Evolutionary conservation across 176 grass and related monocot species (phyloP).

Genomic region (Musa troglodytarum): DNA sequence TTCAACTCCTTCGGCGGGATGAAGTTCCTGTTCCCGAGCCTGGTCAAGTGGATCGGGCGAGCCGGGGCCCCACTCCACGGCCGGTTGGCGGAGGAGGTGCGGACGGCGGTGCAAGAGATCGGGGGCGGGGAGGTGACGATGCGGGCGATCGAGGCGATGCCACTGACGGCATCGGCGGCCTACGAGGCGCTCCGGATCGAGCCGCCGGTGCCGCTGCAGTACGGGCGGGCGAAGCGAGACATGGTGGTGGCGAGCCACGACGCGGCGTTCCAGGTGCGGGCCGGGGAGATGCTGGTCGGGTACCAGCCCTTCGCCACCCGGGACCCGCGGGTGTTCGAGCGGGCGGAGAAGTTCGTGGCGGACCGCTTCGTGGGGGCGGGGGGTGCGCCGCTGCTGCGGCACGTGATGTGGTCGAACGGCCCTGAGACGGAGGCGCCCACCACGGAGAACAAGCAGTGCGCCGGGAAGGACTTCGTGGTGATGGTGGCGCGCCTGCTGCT

Average conservation of each 20-base stretch:
- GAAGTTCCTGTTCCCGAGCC: slow-evolving; percentile 1
- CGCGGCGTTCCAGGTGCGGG: slow-evolving; percentile 14
- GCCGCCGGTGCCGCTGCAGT: slow-evolving; percentile 13
- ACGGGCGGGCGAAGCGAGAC: slow-evolving; percentile 14
- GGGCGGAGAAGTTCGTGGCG: slow-evolving; percentile 10
- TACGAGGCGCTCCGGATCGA: slow-evolving; percentile 20
- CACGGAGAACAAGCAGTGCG: slow-evolving; percentile 19
- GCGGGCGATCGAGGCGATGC: slow-evolving; percentile 13
- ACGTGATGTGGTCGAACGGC: slow-evolving; percentile 15
- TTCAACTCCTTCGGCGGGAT: slow-evolving; percentile 16
- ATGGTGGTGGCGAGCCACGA: slow-evolving; percentile 11
- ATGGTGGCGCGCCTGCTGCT: slow-evolving; percentile 8
- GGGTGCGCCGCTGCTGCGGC: background rate
- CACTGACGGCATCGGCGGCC: background rate
- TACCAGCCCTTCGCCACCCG: slow-evolving; percentile 18
- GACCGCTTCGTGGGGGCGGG: slow-evolving; percentile 6
- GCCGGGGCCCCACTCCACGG: slow-evolving; percentile 8
- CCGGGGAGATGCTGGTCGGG: slow-evolving; percentile 17
- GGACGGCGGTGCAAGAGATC: background rate
- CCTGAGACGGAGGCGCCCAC: slow-evolving; percentile 15
- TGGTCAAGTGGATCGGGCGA: slow-evolving; percentile 1
- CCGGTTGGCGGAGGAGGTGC: background rate
- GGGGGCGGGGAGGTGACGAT: slow-evolving; percentile 2
- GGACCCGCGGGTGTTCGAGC: slow-evolving; percentile 16
- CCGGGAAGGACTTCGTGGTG: slow-evolving; percentile 16